Percentiles rank a stretch among this genome's conserved stretches.
Evolutionary conservation across 257 asterid genomes (phyloP).

Genomic region (Nicotiana tomentosiformis): DNA sequence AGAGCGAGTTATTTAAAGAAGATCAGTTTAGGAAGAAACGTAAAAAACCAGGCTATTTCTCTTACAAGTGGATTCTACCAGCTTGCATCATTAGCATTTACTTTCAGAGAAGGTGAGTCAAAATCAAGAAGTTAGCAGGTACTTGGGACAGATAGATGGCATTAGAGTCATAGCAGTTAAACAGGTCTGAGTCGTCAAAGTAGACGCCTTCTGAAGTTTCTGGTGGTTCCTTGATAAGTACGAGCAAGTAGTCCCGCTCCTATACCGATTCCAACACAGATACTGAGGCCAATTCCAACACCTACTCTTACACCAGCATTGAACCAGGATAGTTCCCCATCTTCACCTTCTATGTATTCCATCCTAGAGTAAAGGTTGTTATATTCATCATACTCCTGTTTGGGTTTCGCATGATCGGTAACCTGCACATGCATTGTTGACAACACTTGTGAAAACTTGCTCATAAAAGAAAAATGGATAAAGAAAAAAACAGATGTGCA

Average conservation of each 20-base stretch:
- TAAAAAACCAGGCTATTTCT: neutral
- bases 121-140: conserved; percentile 1
- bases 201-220: conserved; percentile 53
- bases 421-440: conserved; percentile 41
- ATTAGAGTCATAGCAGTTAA: neutral
- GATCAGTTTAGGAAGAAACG: neutral
- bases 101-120: neutral
- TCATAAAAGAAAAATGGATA: neutral
- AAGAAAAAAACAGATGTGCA: neutral
- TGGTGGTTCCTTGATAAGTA: conserved; percentile 64
- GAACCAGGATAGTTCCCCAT: conserved; percentile 68
- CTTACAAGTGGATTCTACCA: neutral
- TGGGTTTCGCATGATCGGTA: conserved; percentile 16
- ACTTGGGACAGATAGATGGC: neutral
- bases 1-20: neutral
- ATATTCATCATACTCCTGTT: conserved; percentile 29
- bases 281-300: conserved; percentile 65
- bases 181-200: conserved; percentile 18
- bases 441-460: neutral
- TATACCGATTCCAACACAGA: conserved; percentile 63
- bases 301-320: conserved; percentile 76
- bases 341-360: conserved; percentile 48
- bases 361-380: conserved; percentile 23
- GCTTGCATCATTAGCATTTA: neutral
- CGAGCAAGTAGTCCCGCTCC: conserved; percentile 69